Conservation (phyloP, 1,284 basidiomycete genomes). For the Salmacisia buchloeana region DNA sequence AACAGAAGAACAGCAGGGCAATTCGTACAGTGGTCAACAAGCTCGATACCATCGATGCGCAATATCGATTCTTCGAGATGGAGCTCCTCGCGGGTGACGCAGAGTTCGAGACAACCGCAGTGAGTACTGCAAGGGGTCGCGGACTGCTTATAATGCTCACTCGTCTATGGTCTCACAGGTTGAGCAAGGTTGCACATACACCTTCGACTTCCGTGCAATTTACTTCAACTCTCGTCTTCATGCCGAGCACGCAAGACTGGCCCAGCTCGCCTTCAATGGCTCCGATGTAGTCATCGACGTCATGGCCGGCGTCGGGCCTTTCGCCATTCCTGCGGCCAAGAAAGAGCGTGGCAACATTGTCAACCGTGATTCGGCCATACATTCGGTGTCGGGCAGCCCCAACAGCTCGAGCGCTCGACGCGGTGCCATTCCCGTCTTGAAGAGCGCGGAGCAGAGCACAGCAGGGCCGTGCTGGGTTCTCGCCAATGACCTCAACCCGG, state of each 20-base stretch:
- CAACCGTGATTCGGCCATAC: neutral
- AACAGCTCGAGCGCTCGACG: too few relatives aligned
- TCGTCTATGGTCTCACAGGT: slow-evolving; percentile 8
- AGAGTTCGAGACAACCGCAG: slow-evolving; percentile 64
- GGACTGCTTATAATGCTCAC: neutral
- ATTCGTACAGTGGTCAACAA: slow-evolving; percentile 94
- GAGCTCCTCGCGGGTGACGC: slow-evolving; percentile 87
- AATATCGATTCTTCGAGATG: slow-evolving; percentile 94
- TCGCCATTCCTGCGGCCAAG: slow-evolving; percentile 85
- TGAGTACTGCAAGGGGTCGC: neutral
- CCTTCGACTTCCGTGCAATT: slow-evolving; percentile 88
- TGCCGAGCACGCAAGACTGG: slow-evolving; percentile 80
- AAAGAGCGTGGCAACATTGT: slow-evolving; percentile 56
- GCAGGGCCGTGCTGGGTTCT: slow-evolving; percentile 57
- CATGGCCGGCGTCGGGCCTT: slow-evolving; percentile 96
- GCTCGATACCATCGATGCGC: slow-evolving; percentile 74
- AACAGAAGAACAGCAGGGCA: slow-evolving; percentile 56
- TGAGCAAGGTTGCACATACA: slow-evolving; percentile 70
- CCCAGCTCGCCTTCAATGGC: slow-evolving; percentile 60
- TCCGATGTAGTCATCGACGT: slow-evolving; percentile 76
- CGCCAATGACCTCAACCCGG: slow-evolving; percentile 91
- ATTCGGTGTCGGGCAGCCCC: neutral
- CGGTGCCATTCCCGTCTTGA: neutral
- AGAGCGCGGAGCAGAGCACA: neutral
- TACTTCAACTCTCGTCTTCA: slow-evolving; percentile 97